These are phyloP conservation scores for Xylaria venustula DNA, from an alignment of 495 filamentous ascomycete genomes.

Conservation along the genomic window DNA sequence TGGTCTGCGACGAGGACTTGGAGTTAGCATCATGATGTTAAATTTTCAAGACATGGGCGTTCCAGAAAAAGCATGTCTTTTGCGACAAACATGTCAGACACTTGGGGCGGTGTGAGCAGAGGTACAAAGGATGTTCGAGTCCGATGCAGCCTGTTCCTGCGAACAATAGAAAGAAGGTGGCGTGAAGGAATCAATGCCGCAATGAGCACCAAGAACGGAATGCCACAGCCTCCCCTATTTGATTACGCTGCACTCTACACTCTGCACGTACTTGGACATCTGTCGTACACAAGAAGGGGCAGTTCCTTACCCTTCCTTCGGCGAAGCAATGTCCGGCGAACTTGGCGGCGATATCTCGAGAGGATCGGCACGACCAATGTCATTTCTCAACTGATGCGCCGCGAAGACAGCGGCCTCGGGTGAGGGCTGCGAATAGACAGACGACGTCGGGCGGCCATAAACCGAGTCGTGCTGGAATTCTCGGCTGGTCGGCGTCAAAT, in stretches of 20 bases:
- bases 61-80: background rate
- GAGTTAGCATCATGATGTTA: conserved; percentile 19
- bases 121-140: background rate
- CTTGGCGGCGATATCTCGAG: conserved; percentile 49
- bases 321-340: conserved; percentile 41
- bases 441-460: conserved; percentile 37
- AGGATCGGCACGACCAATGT: conserved; percentile 35
- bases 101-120: background rate
- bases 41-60: background rate
- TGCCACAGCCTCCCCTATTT: background rate
- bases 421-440: conserved; percentile 38
- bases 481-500: conserved; percentile 28
- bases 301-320: conserved; percentile 31
- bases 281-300: conserved; percentile 6
- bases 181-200: background rate
- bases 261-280: too few relatives aligned
- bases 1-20: conserved; percentile 20
- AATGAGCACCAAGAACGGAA: background rate
- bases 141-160: background rate
- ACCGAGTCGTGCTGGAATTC: conserved; percentile 31
- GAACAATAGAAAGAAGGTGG: background rate
- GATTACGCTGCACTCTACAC: too few relatives aligned
- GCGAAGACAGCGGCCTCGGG: conserved; percentile 25
- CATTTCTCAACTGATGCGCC: conserved; percentile 27
- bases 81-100: background rate